Conservation (phyloP, 2,329 filamentous ascomycete species). For the Bipolaris cookei region DNA sequence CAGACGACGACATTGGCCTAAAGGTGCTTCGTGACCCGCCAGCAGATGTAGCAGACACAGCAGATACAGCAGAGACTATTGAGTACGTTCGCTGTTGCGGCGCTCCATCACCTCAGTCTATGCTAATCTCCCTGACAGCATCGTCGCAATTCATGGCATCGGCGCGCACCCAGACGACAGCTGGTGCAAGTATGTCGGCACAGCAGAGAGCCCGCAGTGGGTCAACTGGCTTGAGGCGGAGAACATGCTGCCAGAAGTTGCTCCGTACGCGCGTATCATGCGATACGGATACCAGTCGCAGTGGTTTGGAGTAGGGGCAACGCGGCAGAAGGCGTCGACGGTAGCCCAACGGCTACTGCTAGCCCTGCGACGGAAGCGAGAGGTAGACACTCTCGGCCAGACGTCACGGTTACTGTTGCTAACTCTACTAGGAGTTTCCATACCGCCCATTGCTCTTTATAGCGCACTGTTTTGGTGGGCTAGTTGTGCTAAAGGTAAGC, state of each 20-base stretch:
- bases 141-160: slow-evolving; percentile 38
- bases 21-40: slow-evolving; percentile 30
- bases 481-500: slow-evolving; percentile 35
- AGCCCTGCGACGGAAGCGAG: slow-evolving; percentile 25
- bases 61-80: slow-evolving; percentile 17
- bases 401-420: too few relatives aligned
- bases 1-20: slow-evolving; percentile 29
- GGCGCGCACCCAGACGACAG: slow-evolving; percentile 38
- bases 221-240: too few relatives aligned
- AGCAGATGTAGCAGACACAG: too few relatives aligned
- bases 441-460: slow-evolving; percentile 34
- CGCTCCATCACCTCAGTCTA: slow-evolving; percentile 3
- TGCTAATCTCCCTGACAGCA: slow-evolving; percentile 22
- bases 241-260: too few relatives aligned
- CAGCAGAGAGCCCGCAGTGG: too few relatives aligned
- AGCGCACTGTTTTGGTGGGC: slow-evolving; percentile 36
- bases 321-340: slow-evolving; percentile 27
- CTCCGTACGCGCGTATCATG: slow-evolving; percentile 36
- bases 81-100: slow-evolving; percentile 26
- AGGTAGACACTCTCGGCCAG: too few relatives aligned
- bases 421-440: slow-evolving; percentile 18
- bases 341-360: slow-evolving; percentile 29
- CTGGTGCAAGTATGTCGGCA: slow-evolving; percentile 39
- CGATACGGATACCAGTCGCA: slow-evolving; percentile 38
- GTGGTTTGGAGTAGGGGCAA: slow-evolving; percentile 33